phyloP scores from a whole-genome alignment of 2,329 filamentous ascomycete genomes.

The Neofusicoccum sp. region DNA sequence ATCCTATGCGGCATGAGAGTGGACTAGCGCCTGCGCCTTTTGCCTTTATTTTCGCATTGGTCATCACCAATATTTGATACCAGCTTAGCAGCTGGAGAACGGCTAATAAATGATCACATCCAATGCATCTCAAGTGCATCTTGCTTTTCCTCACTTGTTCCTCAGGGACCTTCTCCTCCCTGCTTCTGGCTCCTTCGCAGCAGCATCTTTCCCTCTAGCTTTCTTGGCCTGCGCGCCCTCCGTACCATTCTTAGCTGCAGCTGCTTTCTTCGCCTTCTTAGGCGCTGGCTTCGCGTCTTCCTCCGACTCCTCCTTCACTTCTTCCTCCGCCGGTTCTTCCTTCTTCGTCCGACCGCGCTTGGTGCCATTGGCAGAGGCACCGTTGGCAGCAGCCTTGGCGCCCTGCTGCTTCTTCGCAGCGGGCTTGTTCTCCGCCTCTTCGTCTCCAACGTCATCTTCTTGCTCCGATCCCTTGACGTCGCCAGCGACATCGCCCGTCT shows the following conservation, averaged over 20 bases:
- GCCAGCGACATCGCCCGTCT: slow-evolving; percentile 61
- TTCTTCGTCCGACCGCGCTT: slow-evolving; percentile 5
- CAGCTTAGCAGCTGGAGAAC: neutral
- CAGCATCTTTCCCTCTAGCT: neutral
- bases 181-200: neutral
- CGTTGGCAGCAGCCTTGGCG: neutral
- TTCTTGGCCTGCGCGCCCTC: slow-evolving; percentile 19
- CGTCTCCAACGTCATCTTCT: slow-evolving; percentile 32
- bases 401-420: slow-evolving; percentile 26
- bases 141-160: neutral
- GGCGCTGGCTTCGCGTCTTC: neutral
- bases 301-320: slow-evolving; percentile 5
- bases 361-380: neutral
- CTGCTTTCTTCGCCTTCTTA: slow-evolving; percentile 8
- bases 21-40: neutral
- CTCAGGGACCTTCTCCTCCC: slow-evolving; percentile 2
- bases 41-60: neutral
- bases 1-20: neutral
- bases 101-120: no score
- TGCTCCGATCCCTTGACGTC: slow-evolving; percentile 37
- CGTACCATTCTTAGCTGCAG: neutral
- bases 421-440: slow-evolving; percentile 25
- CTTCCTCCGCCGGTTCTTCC: slow-evolving; percentile 10
- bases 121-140: no score
- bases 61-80: no score